Percentiles rank a stretch among this genome's conserved stretches.
phyloP scores from a whole-genome alignment of 116 monocot genomes.

The Phalaenopsis hybrid region DNA sequence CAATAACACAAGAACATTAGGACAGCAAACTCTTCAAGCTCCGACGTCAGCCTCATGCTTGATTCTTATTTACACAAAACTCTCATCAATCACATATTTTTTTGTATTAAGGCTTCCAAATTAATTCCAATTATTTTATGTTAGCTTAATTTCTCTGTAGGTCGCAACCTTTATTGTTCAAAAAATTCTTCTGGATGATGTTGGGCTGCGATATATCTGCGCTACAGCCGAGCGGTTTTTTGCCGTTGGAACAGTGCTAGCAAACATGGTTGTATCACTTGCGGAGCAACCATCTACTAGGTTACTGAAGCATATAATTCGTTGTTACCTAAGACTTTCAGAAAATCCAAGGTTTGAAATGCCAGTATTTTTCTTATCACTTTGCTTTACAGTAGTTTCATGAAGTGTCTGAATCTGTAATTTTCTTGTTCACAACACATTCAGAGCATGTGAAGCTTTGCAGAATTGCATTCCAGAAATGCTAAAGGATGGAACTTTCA shows the following conservation, averaged over 20 bases:
- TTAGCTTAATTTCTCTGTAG: slow-evolving; percentile 23
- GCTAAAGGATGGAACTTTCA: slow-evolving; percentile 83
- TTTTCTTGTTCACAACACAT: background rate
- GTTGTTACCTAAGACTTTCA: slow-evolving; percentile 86
- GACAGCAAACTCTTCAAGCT: no score
- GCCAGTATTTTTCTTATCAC: background rate
- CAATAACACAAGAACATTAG: no score
- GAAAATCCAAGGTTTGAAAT: slow-evolving; percentile 74
- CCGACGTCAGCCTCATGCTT: background rate
- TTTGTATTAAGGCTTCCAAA: no score
- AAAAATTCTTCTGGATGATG: slow-evolving; percentile 88
- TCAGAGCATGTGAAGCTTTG: slow-evolving; percentile 81
- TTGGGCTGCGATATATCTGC: slow-evolving; percentile 86
- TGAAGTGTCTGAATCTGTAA: background rate
- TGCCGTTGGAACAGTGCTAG: slow-evolving; percentile 80
- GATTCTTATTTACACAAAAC: background rate
- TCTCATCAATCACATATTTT: background rate
- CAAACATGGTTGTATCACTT: slow-evolving; percentile 69
- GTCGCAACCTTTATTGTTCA: slow-evolving; percentile 96
- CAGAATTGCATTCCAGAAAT: slow-evolving; percentile 72
- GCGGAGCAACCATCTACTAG: slow-evolving; percentile 79
- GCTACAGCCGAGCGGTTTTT: slow-evolving; percentile 90
- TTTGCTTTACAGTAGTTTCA: background rate
- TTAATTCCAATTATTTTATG: background rate
- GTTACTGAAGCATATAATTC: slow-evolving; percentile 92